Conservation (phyloP, 805 yeast species). For the Komagataella ulmi region DNA sequence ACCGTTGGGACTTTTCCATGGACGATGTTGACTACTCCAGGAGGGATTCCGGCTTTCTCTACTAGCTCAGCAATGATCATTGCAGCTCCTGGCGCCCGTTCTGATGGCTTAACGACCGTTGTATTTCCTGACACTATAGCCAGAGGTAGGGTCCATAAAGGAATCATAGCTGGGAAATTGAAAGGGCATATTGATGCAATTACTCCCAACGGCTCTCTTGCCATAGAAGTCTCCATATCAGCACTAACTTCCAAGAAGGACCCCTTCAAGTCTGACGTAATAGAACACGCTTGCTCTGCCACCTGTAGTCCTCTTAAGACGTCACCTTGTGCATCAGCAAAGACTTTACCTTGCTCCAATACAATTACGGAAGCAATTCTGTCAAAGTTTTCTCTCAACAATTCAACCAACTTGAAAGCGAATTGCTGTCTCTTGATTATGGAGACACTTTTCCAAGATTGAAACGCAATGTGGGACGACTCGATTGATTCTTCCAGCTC, state of each 20-base stretch:
- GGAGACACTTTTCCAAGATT: slow-evolving; percentile 36
- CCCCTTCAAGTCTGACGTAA: slow-evolving; percentile 54
- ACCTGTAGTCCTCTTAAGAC: slow-evolving; percentile 69
- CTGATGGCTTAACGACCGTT: slow-evolving; percentile 55
- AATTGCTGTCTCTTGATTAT: slow-evolving; percentile 44
- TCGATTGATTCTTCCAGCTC: slow-evolving; percentile 56
- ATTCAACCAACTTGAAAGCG: slow-evolving; percentile 53
- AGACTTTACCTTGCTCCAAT: slow-evolving; percentile 67
- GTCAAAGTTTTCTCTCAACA: slow-evolving; percentile 55
- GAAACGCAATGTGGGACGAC: slow-evolving; percentile 51
- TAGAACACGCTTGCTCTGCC: slow-evolving; percentile 60
- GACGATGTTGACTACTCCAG: slow-evolving; percentile 58
- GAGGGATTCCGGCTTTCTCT: slow-evolving; percentile 62
- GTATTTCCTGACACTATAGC: slow-evolving; percentile 63
- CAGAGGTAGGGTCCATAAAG: slow-evolving; percentile 54
- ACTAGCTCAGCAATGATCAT: slow-evolving; percentile 61
- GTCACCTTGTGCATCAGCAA: slow-evolving; percentile 63
- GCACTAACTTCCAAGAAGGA: slow-evolving; percentile 50
- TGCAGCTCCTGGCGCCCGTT: slow-evolving; percentile 75
- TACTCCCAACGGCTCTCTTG: slow-evolving; percentile 64
- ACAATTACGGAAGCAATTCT: slow-evolving; percentile 51
- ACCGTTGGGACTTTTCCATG: slow-evolving; percentile 69
- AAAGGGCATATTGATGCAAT: slow-evolving; percentile 71
- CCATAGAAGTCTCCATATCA: slow-evolving; percentile 70
- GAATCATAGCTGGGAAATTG: slow-evolving; percentile 80